Percentiles rank a stretch among this genome's conserved stretches.
phyloP scores from a whole-genome alignment of 805 yeast species.

The Ogataea philodendri region DNA sequence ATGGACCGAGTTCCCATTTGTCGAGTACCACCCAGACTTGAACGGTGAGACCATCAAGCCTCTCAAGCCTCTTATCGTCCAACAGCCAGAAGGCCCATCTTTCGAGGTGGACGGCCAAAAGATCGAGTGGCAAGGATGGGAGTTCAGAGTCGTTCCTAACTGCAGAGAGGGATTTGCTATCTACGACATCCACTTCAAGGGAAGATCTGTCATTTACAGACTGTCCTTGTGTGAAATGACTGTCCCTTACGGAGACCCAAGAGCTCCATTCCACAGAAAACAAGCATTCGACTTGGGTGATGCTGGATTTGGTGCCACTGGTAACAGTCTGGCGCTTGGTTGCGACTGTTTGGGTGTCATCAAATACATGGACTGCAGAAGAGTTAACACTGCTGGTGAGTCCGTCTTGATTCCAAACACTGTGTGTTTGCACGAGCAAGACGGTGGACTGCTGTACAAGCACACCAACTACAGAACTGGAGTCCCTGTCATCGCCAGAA shows the following conservation, averaged over 20 bases:
- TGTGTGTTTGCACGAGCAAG: conserved; percentile 79
- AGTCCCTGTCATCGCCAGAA: conserved; percentile 69
- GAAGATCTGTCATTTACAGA: conserved; percentile 73
- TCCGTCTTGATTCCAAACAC: conserved; percentile 64
- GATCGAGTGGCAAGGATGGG: conserved; percentile 83
- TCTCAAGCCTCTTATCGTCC: conserved; percentile 65
- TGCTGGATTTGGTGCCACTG: conserved; percentile 75
- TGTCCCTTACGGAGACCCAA: conserved; percentile 83
- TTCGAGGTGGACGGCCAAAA: conserved; percentile 58
- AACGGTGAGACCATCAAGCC: conserved; percentile 54
- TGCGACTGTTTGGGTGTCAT: conserved; percentile 83
- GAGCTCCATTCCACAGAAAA: conserved; percentile 80
- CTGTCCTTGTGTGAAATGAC: conserved; percentile 79
- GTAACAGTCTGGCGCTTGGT: conserved; percentile 66
- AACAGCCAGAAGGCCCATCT: conserved; percentile 80
- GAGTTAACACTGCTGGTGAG: conserved; percentile 57
- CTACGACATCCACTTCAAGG: conserved; percentile 71
- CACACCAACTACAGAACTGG: conserved; percentile 77
- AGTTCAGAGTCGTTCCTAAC: conserved; percentile 65
- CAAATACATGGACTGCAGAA: conserved; percentile 64
- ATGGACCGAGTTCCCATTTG: conserved; percentile 58
- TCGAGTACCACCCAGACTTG: conserved; percentile 74
- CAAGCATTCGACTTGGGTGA: conserved; percentile 87
- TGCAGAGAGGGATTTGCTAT: conserved; percentile 79
- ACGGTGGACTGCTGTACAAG: conserved; percentile 71